Evolutionary conservation across 768 basidiomycete species (phyloP).

Genomic region (Termitomyces sp.): DNA sequence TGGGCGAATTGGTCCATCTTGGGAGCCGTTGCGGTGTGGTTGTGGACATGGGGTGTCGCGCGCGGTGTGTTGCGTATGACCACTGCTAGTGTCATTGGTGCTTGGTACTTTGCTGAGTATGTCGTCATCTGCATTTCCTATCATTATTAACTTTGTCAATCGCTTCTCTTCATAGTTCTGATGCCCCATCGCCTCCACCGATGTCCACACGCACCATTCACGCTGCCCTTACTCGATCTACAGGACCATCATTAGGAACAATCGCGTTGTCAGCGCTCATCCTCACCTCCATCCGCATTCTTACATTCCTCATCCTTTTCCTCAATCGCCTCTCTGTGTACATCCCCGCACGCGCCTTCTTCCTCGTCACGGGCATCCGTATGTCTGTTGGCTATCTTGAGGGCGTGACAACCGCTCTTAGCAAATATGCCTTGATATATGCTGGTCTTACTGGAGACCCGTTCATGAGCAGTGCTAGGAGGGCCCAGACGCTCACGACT

Average conservation of each 20-base stretch:
- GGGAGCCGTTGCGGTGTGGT: slow-evolving; percentile 58
- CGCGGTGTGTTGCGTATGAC: slow-evolving; percentile 75
- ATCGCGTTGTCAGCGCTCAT: slow-evolving; percentile 75
- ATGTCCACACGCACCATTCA: slow-evolving; percentile 71
- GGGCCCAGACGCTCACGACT: slow-evolving; percentile 43
- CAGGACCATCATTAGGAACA: slow-evolving; percentile 78
- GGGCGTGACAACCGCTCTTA: slow-evolving; percentile 52
- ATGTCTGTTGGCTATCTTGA: slow-evolving; percentile 50
- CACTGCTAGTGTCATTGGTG: slow-evolving; percentile 79
- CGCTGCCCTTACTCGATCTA: slow-evolving; percentile 73
- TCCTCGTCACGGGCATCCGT: slow-evolving; percentile 41
- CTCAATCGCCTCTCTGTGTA: slow-evolving; percentile 54
- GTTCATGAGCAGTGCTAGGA: slow-evolving; percentile 54
- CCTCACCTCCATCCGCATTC: slow-evolving; percentile 63
- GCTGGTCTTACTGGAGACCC: slow-evolving; percentile 72
- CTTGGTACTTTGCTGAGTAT: slow-evolving; percentile 80
- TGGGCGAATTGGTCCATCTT: slow-evolving; percentile 42
- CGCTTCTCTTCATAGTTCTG: slow-evolving; percentile 19
- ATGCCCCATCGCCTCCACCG: slow-evolving; percentile 39
- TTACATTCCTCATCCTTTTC: slow-evolving; percentile 45
- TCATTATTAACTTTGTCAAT: not conserved
- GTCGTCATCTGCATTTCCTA: slow-evolving; percentile 17
- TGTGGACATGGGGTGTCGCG: slow-evolving; percentile 78
- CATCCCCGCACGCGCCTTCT: slow-evolving; percentile 41
- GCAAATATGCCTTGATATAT: slow-evolving; percentile 64